Base-by-base conservation (phyloP, 768 basidiomycete species). In the Lactarius vividus region DNA sequence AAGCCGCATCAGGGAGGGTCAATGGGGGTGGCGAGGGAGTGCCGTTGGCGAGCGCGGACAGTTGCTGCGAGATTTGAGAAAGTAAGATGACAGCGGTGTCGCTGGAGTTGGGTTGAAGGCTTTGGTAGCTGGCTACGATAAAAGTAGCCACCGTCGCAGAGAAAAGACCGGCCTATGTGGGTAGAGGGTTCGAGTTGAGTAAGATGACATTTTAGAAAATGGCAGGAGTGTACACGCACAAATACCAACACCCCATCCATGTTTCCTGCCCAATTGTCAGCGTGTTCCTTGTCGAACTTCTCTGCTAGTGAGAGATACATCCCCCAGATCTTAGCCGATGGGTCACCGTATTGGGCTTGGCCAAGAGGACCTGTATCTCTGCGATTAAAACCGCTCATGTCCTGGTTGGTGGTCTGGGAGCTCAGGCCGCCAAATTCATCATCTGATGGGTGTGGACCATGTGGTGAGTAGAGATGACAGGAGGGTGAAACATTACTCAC, bases 101-200 rank as follows among this genome's bases (percentile, higher is more conserved):
- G 37, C 16, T 53, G 26, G 66, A 26, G 44, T 69, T 64, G 28
- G 63, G 62, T 40, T 69, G 66, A 23, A 73, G 55, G 18, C 44
- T n/a, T 29, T 61, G 63, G 52, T 68, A 70, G 29, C 72, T 67
- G 59, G 67, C 62, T 20, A 72, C 44, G 49, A 70, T 56, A 40
- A 73, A 71, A 9, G 67, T 44, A 4, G 72, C 71, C n/a, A 71
- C 52, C n/a, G 66, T 65, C 0, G 70, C 72, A 16, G 70, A 71
- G 65, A 73, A 72, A 20, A 73, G 65, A 59, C 72, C 72, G 0
- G 72, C 68, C 72, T 73, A 35, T n/a, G 46, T 26, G 11, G 20
- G 20, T n/a, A 49, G 46, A 49, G 10, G 59, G 9, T 4, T 20
- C 33, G 18, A 33, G 40, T 7, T 52, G 31, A 59, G 57, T 18